Percentiles rank a stretch among this genome's conserved stretches.
phyloP scores from a whole-genome alignment of 2,329 filamentous ascomycete genomes.

The Akanthomyces uredinophilus region DNA sequence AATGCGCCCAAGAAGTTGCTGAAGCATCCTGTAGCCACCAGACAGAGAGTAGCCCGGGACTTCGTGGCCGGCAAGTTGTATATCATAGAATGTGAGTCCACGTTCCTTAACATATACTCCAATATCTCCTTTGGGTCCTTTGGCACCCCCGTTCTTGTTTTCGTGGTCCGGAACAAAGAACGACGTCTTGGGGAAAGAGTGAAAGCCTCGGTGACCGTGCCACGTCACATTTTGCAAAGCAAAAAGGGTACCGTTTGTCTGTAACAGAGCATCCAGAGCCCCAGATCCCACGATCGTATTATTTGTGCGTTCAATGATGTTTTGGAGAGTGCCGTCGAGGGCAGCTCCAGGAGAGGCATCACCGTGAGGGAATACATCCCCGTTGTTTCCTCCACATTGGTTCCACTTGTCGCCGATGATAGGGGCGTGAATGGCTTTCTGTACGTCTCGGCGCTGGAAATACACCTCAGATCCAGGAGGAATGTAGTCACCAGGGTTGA shows the following conservation, averaged over 20 bases:
- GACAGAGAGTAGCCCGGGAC: conserved; percentile 17
- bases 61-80: conserved; percentile 18
- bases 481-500: conserved; percentile 3
- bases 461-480: conserved; percentile 63
- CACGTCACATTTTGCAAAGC: conserved; percentile 70
- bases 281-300: conserved; percentile 19
- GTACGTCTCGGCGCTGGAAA: conserved; percentile 66
- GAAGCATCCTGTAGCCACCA: conserved; percentile 17
- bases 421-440: conserved; percentile 62
- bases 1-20: conserved; percentile 16
- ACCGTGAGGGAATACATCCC: conserved; percentile 16
- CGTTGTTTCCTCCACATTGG: conserved; percentile 14
- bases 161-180: conserved; percentile 17
- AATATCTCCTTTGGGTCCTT: conserved; percentile 13
- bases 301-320: conserved; percentile 19
- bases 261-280: conserved; percentile 48
- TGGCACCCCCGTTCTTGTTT: conserved; percentile 26
- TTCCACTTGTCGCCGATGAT: conserved; percentile 44
- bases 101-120: conserved; percentile 18
- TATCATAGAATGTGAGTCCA: conserved; percentile 18
- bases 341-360: conserved; percentile 15
- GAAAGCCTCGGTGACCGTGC: conserved; percentile 61
- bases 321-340: conserved; percentile 13
- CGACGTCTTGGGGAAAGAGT: conserved; percentile 34
- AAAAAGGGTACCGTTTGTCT: conserved; percentile 58